Percentiles rank a stretch among this genome's conserved stretches.
phyloP scores from a whole-genome alignment of 2,329 filamentous ascomycete genomes.

The Colletotrichum orchidophilum region DNA sequence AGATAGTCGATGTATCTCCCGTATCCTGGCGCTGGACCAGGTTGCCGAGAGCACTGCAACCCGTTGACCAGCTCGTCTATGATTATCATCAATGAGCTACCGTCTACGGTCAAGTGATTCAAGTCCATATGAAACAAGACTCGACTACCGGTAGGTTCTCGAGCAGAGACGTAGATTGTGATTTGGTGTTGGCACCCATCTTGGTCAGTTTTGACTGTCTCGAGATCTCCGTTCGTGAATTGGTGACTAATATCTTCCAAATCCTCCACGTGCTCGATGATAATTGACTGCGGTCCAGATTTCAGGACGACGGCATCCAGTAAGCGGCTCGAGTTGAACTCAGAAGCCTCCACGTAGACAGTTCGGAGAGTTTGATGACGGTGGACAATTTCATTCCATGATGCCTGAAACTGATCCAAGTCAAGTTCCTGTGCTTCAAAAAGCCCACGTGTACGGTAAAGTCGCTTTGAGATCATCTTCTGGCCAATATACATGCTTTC shows the following conservation, averaged over 20 bases:
- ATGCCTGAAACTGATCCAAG: neutral
- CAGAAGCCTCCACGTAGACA: constrained; percentile 13
- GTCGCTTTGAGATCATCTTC: constrained; percentile 35
- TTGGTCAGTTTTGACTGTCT: neutral
- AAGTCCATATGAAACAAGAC: constrained; percentile 13
- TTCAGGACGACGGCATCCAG: constrained; percentile 28
- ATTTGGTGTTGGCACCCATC: constrained; percentile 3
- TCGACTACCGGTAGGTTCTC: neutral
- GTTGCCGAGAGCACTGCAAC: neutral
- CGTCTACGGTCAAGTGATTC: constrained; percentile 25
- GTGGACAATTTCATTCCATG: constrained; percentile 23
- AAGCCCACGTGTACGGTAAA: constrained; percentile 38
- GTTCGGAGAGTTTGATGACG: constrained; percentile 33
- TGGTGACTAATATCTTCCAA: neutral
- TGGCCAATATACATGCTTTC: constrained; percentile 48
- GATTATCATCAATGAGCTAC: constrained; percentile 22
- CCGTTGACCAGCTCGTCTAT: constrained; percentile 4
- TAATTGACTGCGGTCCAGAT: constrained; percentile 5
- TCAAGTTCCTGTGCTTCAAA: neutral
- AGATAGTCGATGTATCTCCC: constrained; percentile 36
- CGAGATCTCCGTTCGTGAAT: neutral
- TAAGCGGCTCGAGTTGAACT: neutral
- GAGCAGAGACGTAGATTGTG: neutral
- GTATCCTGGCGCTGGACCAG: constrained; percentile 21
- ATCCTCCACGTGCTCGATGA: constrained; percentile 23